Conservation (phyloP, 441 rosid genomes). For the Macaranga tanarius region DNA sequence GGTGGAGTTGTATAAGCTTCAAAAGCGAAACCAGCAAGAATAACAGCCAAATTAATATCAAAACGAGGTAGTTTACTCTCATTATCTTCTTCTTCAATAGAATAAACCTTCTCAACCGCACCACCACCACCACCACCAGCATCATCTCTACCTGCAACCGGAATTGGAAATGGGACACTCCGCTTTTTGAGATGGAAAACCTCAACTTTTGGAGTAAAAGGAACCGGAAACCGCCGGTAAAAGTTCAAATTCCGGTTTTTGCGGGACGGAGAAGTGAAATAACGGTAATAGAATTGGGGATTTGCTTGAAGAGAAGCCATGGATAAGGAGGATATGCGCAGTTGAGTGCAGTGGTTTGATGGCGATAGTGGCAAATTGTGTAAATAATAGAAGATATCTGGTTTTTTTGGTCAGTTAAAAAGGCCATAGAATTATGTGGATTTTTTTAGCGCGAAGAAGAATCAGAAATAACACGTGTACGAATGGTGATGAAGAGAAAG, state of each 20-base stretch:
- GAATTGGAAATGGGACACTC: not conserved
- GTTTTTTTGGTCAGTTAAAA: too few relatives aligned
- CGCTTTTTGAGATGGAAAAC: conserved; percentile 16
- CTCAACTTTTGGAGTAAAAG: conserved; percentile 13
- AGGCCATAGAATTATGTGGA: too few relatives aligned
- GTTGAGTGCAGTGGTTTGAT: not conserved
- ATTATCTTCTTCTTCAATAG: conserved; percentile 21
- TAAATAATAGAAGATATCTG: too few relatives aligned
- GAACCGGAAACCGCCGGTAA: conserved; percentile 24
- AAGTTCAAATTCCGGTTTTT: conserved; percentile 24
- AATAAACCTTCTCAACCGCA: conserved; percentile 33
- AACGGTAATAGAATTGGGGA: conserved; percentile 1
- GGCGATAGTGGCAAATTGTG: too few relatives aligned
- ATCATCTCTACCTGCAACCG: conserved; percentile 7
- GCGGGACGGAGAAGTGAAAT: conserved; percentile 27
- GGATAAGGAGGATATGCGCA: not conserved
- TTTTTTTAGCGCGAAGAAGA: too few relatives aligned
- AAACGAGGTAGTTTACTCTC: conserved; percentile 57
- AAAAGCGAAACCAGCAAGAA: conserved; percentile 94
- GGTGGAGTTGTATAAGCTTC: conserved; percentile 78
- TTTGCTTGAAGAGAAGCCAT: conserved; percentile 47
- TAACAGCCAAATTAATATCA: conserved; percentile 86
- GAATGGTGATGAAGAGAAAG: too few relatives aligned
- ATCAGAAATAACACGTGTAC: too few relatives aligned
- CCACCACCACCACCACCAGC: not conserved